Conservation (phyloP, 805 yeast genomes). For the Yarrowia sp. region DNA sequence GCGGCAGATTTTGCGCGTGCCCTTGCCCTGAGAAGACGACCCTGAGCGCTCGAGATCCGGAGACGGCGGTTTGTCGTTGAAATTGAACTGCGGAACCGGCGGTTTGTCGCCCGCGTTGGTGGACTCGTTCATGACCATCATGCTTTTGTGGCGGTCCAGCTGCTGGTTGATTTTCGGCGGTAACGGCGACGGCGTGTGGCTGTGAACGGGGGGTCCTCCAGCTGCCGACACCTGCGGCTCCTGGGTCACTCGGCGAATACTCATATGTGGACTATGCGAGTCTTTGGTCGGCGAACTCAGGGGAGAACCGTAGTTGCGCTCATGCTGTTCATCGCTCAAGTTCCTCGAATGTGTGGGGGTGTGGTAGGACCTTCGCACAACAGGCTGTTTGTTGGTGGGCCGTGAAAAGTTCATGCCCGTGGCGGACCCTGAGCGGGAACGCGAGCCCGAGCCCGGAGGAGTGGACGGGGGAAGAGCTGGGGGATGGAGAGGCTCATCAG, state of each 20-base stretch:
- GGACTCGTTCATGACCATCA: constrained; percentile 31
- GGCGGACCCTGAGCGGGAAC: constrained; percentile 10
- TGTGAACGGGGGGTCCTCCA: background rate
- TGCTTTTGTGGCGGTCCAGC: constrained; percentile 25
- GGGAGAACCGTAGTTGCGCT: background rate
- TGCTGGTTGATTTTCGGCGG: constrained; percentile 1
- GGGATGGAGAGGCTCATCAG: constrained; percentile 25
- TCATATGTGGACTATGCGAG: constrained; percentile 7
- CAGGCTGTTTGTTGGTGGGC: constrained; percentile 25
- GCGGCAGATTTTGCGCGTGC: constrained; percentile 53
- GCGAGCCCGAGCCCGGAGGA: background rate
- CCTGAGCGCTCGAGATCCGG: background rate
- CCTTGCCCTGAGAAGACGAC: background rate
- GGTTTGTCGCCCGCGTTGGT: background rate
- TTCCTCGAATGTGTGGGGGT: constrained; percentile 28
- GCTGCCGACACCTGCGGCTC: background rate
- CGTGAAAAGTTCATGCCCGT: constrained; percentile 24
- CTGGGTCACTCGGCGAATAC: constrained; percentile 7
- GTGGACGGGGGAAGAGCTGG: constrained; percentile 16
- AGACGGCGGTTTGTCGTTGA: constrained; percentile 23
- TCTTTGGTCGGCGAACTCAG: constrained; percentile 13
- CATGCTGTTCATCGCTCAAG: background rate
- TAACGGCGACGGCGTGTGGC: constrained; percentile 2
- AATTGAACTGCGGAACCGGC: constrained; percentile 2
- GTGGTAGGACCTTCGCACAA: constrained; percentile 2